These are phyloP conservation scores for Saturnispora dispora DNA, from an alignment of 805 yeast species.

Conservation along the genomic window DNA sequence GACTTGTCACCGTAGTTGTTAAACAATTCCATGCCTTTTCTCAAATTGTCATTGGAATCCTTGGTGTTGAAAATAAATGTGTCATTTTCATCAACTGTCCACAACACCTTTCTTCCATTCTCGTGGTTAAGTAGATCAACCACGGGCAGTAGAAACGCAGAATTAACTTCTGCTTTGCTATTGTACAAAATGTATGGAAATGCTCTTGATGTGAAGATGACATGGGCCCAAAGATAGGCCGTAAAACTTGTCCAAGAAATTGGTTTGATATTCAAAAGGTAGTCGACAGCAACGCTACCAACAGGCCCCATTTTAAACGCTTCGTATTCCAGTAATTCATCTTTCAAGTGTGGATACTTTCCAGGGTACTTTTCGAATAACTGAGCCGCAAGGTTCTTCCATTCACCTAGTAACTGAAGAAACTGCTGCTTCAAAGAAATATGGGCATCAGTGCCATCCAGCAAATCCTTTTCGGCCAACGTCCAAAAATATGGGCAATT, in stretches of 20 bases:
- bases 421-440: constrained; percentile 42
- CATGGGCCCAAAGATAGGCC: constrained; percentile 67
- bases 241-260: constrained; percentile 54
- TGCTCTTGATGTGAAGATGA: constrained; percentile 66
- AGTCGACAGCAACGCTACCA: constrained; percentile 15
- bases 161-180: constrained; percentile 24
- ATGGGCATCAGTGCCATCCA: constrained; percentile 67
- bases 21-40: constrained; percentile 50
- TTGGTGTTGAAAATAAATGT: constrained; percentile 31
- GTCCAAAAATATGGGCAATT: constrained; percentile 66
- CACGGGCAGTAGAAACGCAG: constrained; percentile 68
- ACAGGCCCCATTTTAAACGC: constrained; percentile 15
- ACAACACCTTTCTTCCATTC: constrained; percentile 48
- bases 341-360: constrained; percentile 12
- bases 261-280: constrained; percentile 11
- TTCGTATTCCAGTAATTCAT: constrained; percentile 22
- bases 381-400: constrained; percentile 32
- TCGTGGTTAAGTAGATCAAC: constrained; percentile 71
- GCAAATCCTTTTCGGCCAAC: constrained; percentile 36
- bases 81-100: constrained; percentile 34
- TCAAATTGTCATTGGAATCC: constrained; percentile 25
- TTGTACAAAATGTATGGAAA: constrained; percentile 66
- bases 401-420: constrained; percentile 45
- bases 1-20: constrained; percentile 75
- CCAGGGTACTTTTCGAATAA: constrained; percentile 12